These are phyloP conservation scores for Botrytis deweyae DNA, from an alignment of 2,329 filamentous ascomycete species.

Conservation along the genomic window DNA sequence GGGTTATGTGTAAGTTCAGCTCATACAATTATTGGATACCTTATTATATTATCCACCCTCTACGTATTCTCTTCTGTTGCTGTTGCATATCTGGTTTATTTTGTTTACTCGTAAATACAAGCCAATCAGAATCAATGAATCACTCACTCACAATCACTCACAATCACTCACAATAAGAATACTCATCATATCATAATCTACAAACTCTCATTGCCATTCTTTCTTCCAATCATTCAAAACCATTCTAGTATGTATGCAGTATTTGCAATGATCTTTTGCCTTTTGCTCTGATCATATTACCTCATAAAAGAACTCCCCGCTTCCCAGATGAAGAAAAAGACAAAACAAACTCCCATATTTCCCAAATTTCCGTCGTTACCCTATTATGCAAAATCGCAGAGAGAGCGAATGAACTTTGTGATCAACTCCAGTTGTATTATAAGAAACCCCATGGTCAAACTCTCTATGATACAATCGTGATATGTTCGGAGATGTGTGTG, in stretches of 20 bases:
- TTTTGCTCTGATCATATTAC: conserved; percentile 9
- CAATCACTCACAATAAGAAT: not conserved
- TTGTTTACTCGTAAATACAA: conserved; percentile 1
- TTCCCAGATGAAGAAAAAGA: not conserved
- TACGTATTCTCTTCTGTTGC: not conserved
- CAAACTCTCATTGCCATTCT: conserved; percentile 19
- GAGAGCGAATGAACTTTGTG: conserved; percentile 12
- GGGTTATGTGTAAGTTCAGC: not conserved
- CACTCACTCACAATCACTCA: not conserved
- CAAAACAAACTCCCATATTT: conserved; percentile 11
- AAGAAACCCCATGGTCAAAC: conserved; percentile 15
- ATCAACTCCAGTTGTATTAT: conserved; percentile 9
- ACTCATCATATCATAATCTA: conserved; percentile 16
- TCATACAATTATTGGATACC: not conserved
- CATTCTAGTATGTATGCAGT: conserved; percentile 22
- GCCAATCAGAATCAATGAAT: not conserved
- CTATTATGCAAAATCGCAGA: conserved; percentile 22
- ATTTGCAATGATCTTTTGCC: conserved; percentile 16
- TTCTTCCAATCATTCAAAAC: conserved; percentile 7
- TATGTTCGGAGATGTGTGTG: conserved; percentile 17
- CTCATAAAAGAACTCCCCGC: conserved; percentile 16
- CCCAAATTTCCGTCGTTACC: conserved; percentile 16
- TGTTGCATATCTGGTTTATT: not conserved
- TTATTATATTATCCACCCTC: not conserved
- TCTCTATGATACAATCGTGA: conserved; percentile 22